Evolutionary conservation across 257 asterid species (phyloP).

Genomic region (Solanum bulbocastanum): DNA sequence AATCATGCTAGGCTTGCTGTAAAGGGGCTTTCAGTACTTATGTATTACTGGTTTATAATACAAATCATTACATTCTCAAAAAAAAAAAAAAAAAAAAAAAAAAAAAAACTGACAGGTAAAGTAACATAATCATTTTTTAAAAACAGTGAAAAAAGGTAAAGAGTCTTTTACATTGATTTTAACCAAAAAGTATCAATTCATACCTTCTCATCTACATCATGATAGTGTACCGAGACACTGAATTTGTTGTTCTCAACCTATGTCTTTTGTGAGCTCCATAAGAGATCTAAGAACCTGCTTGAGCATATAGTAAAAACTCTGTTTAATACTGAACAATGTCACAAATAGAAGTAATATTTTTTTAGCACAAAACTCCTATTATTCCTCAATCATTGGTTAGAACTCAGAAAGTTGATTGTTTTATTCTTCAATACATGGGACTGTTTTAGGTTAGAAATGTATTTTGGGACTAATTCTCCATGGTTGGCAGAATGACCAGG

Average conservation of each 20-base stretch:
- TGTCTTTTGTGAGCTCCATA: slow-evolving; percentile 54
- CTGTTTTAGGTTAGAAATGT: too few relatives aligned
- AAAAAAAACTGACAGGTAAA: not conserved
- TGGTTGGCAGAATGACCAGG: too few relatives aligned
- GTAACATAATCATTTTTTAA: not conserved
- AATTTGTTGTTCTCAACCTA: slow-evolving; percentile 87
- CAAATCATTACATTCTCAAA: too few relatives aligned
- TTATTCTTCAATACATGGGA: too few relatives aligned
- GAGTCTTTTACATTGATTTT: not conserved
- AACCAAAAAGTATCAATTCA: not conserved
- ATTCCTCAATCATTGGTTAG: slow-evolving; percentile 83
- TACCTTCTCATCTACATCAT: slow-evolving; percentile 85
- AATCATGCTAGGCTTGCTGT: too few relatives aligned
- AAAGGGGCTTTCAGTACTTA: too few relatives aligned
- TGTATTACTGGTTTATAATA: too few relatives aligned
- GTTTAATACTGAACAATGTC: not conserved
- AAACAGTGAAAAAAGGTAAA: not conserved
- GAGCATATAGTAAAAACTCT: slow-evolving; percentile 1
- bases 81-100: too few relatives aligned
- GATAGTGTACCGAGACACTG: slow-evolving; percentile 87
- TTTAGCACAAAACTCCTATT: not conserved
- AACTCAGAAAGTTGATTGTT: slow-evolving; percentile 25
- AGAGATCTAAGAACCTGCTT: slow-evolving; percentile 58
- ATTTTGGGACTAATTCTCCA: too few relatives aligned
- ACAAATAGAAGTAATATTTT: not conserved